Percentiles rank a stretch among this genome's conserved stretches.
phyloP scores from a whole-genome alignment of 257 asterid genomes.

The Oldenlandia corymbosa region DNA sequence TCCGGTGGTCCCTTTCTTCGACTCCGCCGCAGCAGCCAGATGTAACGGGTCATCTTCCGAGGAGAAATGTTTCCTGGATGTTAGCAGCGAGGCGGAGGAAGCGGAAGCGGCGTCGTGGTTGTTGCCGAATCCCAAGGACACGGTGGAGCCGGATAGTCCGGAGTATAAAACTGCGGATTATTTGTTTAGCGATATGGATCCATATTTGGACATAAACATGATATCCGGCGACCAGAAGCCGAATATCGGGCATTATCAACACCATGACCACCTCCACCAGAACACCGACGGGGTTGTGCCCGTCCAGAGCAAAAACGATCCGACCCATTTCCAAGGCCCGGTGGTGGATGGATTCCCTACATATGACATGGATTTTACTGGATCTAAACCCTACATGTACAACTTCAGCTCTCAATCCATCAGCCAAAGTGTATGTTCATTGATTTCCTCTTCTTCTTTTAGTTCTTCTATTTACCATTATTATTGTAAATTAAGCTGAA shows the following conservation, averaged over 20 bases:
- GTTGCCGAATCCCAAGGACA: slow-evolving; percentile 31
- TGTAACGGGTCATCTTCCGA: slow-evolving; percentile 5
- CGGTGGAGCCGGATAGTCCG: slow-evolving; percentile 27
- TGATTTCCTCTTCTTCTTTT: not conserved
- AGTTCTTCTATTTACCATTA: too few species aligned
- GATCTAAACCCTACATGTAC: slow-evolving; percentile 61
- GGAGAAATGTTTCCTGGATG: not conserved
- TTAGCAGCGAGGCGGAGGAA: slow-evolving; percentile 28
- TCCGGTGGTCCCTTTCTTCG: slow-evolving; percentile 63
- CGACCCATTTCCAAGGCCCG: slow-evolving; percentile 43
- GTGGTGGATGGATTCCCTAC: slow-evolving; percentile 77
- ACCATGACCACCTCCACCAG: slow-evolving; percentile 28
- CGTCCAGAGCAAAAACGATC: slow-evolving; percentile 41
- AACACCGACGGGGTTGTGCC: slow-evolving; percentile 74
- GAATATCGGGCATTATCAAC: slow-evolving; percentile 11
- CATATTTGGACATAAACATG: slow-evolving; percentile 54
- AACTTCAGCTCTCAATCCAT: slow-evolving; percentile 75
- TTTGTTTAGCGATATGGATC: slow-evolving; percentile 47
- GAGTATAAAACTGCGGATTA: slow-evolving; percentile 49
- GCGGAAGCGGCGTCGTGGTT: slow-evolving; percentile 55
- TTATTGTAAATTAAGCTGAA: too few species aligned
- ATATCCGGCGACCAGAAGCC: slow-evolving; percentile 41
- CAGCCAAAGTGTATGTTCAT: slow-evolving; percentile 69
- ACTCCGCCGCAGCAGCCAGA: slow-evolving; percentile 35
- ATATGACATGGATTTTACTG: slow-evolving; percentile 48